Percentiles rank a stretch among this genome's conserved stretches.
These are phyloP conservation scores for Yamadazyma diddensiae DNA, from an alignment of 1,139 yeast species.

Conservation along the genomic window DNA sequence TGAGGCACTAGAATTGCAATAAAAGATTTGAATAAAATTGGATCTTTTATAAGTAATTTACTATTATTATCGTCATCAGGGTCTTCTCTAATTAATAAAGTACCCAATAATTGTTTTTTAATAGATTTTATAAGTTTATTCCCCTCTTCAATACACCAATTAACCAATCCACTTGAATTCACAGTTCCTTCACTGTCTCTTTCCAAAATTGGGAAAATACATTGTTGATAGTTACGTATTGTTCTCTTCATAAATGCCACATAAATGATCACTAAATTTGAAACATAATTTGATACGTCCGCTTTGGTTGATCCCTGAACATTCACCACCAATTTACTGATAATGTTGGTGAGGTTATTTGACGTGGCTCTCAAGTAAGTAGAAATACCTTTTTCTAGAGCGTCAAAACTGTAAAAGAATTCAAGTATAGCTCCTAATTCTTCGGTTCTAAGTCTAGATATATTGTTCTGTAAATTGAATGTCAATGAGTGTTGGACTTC, in stretches of 20 bases:
- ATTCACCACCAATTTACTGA: constrained; percentile 36
- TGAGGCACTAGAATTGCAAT: constrained; percentile 55
- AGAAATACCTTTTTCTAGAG: constrained; percentile 36
- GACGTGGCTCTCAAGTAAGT: constrained; percentile 39
- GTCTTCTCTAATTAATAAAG: constrained; percentile 33
- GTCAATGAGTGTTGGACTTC: constrained; percentile 37
- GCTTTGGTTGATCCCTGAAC: constrained; percentile 47
- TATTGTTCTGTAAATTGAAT: constrained; percentile 38
- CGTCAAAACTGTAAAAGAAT: constrained; percentile 36
- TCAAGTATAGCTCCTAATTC: constrained; percentile 35
- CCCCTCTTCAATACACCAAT: constrained; percentile 73
- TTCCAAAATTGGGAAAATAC: constrained; percentile 33
- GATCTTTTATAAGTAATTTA: constrained; percentile 29
- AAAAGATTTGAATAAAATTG: constrained; percentile 38
- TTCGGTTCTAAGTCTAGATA: constrained; percentile 27
- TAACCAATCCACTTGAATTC: constrained; percentile 44
- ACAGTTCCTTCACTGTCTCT: constrained; percentile 26
- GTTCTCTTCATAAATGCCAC: constrained; percentile 40
- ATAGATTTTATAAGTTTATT: constrained; percentile 57
- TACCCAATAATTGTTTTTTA: constrained; percentile 67
- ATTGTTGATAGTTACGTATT: constrained; percentile 29
- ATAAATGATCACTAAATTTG: constrained; percentile 42
- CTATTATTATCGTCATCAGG: constrained; percentile 15
- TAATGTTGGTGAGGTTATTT: constrained; percentile 29
- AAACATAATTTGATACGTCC: constrained; percentile 43